Evolutionary conservation across 306 rosid species (phyloP).

Genomic region (Abrus pulchellus): DNA sequence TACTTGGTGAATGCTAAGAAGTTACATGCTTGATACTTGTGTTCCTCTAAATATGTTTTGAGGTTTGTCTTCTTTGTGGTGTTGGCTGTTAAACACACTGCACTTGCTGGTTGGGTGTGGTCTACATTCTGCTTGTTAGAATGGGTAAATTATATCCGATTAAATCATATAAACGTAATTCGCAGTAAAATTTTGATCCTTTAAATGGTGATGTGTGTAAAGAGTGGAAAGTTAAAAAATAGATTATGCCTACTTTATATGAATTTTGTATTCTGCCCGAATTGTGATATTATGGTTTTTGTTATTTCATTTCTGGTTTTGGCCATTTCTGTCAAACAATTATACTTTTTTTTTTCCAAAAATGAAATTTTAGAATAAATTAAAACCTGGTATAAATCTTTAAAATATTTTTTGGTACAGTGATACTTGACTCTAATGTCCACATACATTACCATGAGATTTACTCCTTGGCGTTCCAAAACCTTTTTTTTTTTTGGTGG

Average conservation of each 20-base stretch:
- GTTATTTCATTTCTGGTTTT: background rate
- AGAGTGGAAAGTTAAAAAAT: background rate
- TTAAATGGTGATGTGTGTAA: background rate
- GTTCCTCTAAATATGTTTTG: constrained; percentile 46
- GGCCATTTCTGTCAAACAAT: background rate
- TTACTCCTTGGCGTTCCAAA: background rate
- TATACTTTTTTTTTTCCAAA: background rate
- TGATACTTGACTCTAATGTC: background rate
- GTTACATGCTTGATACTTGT: constrained; percentile 47
- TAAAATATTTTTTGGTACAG: background rate
- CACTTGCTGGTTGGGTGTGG: constrained; percentile 21
- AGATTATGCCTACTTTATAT: background rate
- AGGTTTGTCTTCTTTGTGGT: constrained; percentile 45
- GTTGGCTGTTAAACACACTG: constrained; percentile 12
- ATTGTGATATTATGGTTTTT: background rate
- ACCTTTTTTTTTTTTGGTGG: background rate
- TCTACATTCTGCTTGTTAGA: constrained; percentile 36
- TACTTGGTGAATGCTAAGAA: constrained; percentile 51
- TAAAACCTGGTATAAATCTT: background rate
- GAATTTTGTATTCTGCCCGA: background rate
- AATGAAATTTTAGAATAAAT: background rate
- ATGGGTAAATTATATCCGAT: constrained; percentile 19
- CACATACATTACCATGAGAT: background rate
- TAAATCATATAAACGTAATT: background rate
- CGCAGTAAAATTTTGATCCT: background rate